Evolutionary conservation across 306 rosid species (phyloP), one percentile per base, ranked within the genome.

Genomic region (Lupinus albus): DNA sequence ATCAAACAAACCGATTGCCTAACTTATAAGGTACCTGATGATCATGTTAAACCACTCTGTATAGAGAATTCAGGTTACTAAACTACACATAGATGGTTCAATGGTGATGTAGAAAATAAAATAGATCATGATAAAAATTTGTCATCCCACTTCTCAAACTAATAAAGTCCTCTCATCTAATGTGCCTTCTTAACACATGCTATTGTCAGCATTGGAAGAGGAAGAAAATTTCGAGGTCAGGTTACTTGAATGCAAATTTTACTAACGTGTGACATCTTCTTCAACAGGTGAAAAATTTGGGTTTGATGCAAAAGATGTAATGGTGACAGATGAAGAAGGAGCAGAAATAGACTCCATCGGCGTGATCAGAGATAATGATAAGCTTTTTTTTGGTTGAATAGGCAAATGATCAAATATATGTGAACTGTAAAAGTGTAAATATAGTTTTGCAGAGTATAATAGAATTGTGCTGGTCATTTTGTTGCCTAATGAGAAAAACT

Each of bases 341-440:
- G 83, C 96, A 36, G 89, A 85, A 60, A 81, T 92, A 49, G 95
- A 92, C 38, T 80, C 81, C 5, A 71, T 87, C 70, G 89, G 87
- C 78, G 91, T 89, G 74, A 83, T 92, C 21, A 86, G 95, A 84
- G 98, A 92, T 72, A 84, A 87, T 72, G 98, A 92, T 54, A 89
- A 86, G 65, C 82, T 92, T 35, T 89, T 61, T 35, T 89, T 64
- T 80, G 73, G 70, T 74, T 76, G 82, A 74, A 70, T 63, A 79
- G 68, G 30, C 49, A 53, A 39, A 36, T 13, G 48, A 20, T 41
- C 28, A 51, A 25, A 10, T 69, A 21, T 70, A 54, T 75, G 63
- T 47, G 54, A 49, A 62, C 49, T 59, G 17, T 32, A 57, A 57
- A 77, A 69, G 0, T 64, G 73, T 47, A 78, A 47, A 46, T 65